Conservation (phyloP, 2,329 filamentous ascomycete genomes). For the Elsinoe perseae region DNA sequence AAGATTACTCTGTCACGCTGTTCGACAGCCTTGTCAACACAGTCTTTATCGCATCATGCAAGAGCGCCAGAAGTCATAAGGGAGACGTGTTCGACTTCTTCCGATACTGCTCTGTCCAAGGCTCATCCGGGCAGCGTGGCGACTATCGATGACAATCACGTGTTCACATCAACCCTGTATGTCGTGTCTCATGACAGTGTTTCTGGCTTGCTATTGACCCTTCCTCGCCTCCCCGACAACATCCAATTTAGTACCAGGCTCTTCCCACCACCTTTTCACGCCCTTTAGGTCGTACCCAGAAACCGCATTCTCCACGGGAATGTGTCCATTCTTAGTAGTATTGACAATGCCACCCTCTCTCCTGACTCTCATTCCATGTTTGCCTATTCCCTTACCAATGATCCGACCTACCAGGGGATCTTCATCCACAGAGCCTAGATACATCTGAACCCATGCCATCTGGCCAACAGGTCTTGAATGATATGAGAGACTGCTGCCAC, state of each 20-base stretch:
- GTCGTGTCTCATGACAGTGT: no score
- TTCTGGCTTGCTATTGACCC: not conserved
- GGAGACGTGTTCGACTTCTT: no score
- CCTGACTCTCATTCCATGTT: not conserved
- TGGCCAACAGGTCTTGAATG: not conserved
- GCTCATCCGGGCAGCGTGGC: no score
- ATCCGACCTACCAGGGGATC: not conserved
- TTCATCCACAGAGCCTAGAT: not conserved
- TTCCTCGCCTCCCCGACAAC: not conserved
- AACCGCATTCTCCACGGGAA: not conserved
- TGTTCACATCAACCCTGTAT: no score
- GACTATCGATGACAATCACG: no score
- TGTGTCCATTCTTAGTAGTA: not conserved
- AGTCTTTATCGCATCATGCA: no score
- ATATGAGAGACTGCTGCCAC: not conserved
- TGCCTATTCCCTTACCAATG: not conserved
- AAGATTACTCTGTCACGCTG: no score
- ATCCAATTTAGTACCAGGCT: not conserved
- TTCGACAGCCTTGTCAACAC: no score
- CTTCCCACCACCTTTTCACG: not conserved
- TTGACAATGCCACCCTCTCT: not conserved
- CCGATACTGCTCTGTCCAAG: no score
- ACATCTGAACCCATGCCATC: conserved; percentile 4
- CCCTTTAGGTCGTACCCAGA: not conserved
- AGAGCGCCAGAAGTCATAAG: no score